Evolutionary conservation across 495 filamentous ascomycete species (phyloP).

Genomic region (Penicillium samsonianum): DNA sequence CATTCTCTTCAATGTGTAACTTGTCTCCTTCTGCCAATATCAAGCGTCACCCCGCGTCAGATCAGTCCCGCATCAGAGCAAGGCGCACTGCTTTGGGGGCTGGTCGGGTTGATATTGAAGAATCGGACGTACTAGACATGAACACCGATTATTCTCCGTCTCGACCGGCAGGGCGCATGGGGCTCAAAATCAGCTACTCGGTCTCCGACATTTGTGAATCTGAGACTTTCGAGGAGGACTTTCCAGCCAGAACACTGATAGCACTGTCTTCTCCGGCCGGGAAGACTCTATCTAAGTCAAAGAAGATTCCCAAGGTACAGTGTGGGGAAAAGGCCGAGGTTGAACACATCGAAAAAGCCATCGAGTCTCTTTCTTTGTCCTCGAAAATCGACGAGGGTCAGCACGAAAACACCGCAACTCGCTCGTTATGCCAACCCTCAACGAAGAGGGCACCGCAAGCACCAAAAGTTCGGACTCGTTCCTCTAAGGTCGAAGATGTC

Average conservation of each 20-base stretch:
- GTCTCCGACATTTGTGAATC: conserved; percentile 1
- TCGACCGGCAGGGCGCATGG: background rate
- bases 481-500: background rate
- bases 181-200: conserved; percentile 28
- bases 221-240: background rate
- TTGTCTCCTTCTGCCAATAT: conserved; percentile 22
- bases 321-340: conserved; percentile 3
- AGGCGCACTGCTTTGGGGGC: conserved; percentile 15
- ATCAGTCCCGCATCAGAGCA: conserved; percentile 12
- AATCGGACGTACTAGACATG: conserved; percentile 7
- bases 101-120: conserved; percentile 20
- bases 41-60: conserved; percentile 30
- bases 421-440: background rate
- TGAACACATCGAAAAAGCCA: conserved; percentile 24
- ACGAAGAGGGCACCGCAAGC: conserved; percentile 3
- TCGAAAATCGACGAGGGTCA: conserved; percentile 2
- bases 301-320: conserved; percentile 4
- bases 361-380: conserved; percentile 23
- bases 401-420: background rate
- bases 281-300: conserved; percentile 8
- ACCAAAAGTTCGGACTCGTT: background rate
- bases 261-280: conserved; percentile 5
- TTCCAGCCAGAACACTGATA: background rate
- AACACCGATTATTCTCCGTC: conserved; percentile 15
- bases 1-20: conserved; percentile 32